Conservation (phyloP, 2,329 filamentous ascomycete species). For the Calonectria crousiana region DNA sequence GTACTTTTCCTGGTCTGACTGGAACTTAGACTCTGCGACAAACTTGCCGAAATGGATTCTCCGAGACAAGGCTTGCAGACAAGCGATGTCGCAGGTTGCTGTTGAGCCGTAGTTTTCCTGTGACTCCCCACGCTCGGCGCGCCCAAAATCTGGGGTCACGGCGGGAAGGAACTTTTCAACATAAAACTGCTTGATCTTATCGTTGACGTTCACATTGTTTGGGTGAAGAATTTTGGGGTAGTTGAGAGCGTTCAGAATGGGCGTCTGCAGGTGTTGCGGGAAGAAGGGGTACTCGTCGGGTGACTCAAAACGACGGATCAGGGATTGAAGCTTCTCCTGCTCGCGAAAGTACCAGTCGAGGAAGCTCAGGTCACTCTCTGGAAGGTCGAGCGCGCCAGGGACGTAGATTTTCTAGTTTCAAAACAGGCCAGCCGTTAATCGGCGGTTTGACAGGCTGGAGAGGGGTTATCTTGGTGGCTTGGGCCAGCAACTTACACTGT, state of each 20-base stretch:
- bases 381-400: constrained; percentile 83
- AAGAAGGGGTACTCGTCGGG: constrained; percentile 99
- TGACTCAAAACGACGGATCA: constrained; percentile 93
- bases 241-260: constrained; percentile 87
- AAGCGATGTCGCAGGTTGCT: constrained; percentile 90
- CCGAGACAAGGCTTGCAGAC: constrained; percentile 88
- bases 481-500: constrained; percentile 58
- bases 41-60: constrained; percentile 99
- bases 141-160: constrained; percentile 83
- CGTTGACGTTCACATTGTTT: constrained; percentile 93
- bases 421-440: constrained; percentile 25
- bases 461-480: constrained; percentile 21
- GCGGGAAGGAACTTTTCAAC: constrained; percentile 84
- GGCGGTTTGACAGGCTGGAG: constrained; percentile 20
- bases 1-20: constrained; percentile 83
- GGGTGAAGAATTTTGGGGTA: constrained; percentile 90
- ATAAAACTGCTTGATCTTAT: constrained; percentile 88
- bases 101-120: constrained; percentile 96
- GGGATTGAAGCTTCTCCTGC: constrained; percentile 91
- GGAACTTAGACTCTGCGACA: constrained; percentile 96
- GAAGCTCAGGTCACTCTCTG: constrained; percentile 79
- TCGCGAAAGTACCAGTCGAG: constrained; percentile 94
- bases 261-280: constrained; percentile 79
- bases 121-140: constrained; percentile 83
- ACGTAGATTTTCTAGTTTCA: constrained; percentile 77